phyloP scores from a whole-genome alignment of 139 green algal genomes.

The Tetradesmus obliquus region DNA sequence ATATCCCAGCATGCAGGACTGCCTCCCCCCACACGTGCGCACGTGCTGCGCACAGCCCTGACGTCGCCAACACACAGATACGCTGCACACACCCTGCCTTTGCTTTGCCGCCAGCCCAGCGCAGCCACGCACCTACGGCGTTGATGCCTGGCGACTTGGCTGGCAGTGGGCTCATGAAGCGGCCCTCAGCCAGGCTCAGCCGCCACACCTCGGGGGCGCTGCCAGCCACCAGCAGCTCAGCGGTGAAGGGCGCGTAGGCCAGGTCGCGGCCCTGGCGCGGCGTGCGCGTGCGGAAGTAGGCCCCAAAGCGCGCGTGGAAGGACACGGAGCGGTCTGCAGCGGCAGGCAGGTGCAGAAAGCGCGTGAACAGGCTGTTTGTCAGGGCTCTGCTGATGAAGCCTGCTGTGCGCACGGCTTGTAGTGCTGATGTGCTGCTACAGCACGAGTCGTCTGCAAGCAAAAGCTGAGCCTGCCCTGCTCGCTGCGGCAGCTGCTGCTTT shows the following conservation, averaged over 20 bases:
- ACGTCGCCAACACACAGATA: not conserved
- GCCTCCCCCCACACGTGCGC: too few species aligned
- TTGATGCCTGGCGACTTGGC: conserved; percentile 82
- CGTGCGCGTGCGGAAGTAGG: conserved; percentile 80
- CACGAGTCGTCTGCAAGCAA: not conserved
- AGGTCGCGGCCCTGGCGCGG: conserved; percentile 82
- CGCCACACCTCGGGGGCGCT: conserved; percentile 83
- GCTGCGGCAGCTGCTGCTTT: not conserved
- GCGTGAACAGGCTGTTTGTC: not conserved
- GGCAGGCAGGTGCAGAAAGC: not conserved
- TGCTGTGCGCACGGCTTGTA: not conserved
- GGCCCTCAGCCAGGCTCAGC: conserved; percentile 91
- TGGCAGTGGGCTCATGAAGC: conserved; percentile 87
- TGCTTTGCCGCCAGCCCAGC: too few species aligned
- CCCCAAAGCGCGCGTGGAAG: conserved; percentile 95
- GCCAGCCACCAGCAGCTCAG: conserved; percentile 88
- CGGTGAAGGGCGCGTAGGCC: conserved; percentile 80
- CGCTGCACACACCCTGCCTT: not conserved
- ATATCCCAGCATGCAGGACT: not conserved
- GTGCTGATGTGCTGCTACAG: too few species aligned
- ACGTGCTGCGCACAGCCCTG: too few species aligned
- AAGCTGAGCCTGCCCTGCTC: not conserved
- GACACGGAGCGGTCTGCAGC: conserved; percentile 81
- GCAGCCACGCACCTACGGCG: conserved; percentile 60
- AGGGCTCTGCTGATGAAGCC: not conserved